Base-by-base conservation (phyloP, 2,329 filamentous ascomycete genomes). In the Xylaria sp. region DNA sequence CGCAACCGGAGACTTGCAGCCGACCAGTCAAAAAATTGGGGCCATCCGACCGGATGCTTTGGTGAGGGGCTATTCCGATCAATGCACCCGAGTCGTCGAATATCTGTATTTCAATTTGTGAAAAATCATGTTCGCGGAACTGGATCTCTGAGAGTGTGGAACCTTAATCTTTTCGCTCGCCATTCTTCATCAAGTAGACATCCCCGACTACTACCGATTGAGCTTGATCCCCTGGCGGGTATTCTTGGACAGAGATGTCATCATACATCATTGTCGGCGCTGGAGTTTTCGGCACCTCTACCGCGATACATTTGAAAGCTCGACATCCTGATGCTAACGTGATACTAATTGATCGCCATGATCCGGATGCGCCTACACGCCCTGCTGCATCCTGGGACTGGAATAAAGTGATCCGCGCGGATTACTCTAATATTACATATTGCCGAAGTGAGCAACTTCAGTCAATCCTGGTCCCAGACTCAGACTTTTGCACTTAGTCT, bases 341-440 rank as follows among this genome's bases (percentile, higher is more conserved):
- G 62, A 88, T 84, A 0, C 78, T 91, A 1, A 80, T 91, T 31
- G 89, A 91, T 79, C 85, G 87, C 15, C 82, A 86, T 67, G 81
- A 83, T 2, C 83, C 80, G 55, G 84, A 87, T 28, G 85, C 85
- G 1, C 80, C 82, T 0, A 79, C 76, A 0, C 73, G 76, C 20
- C 71, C 84, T 28, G 90, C 89, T 39, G 91, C 91, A 0, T 92
- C 91, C 0, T 91, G 88, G 83, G 91, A 93, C 80, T 89, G 90
- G 86, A 92, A 91, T 82, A 92, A 92, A 79, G 89, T 91, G 33
- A 85, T 92, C 18, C 88, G 90, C 66, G 88, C 90, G 57, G 90
- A 92, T 78, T 92, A 92, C 80, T 83, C 87, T 64, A 88, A 91
- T 73, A 80, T 87, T 1, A 78, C 89, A 18, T 92, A 93, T 81